Evolutionary conservation across 345 rosid genomes (phyloP).

Genomic region (Pugionium dolabratum): DNA sequence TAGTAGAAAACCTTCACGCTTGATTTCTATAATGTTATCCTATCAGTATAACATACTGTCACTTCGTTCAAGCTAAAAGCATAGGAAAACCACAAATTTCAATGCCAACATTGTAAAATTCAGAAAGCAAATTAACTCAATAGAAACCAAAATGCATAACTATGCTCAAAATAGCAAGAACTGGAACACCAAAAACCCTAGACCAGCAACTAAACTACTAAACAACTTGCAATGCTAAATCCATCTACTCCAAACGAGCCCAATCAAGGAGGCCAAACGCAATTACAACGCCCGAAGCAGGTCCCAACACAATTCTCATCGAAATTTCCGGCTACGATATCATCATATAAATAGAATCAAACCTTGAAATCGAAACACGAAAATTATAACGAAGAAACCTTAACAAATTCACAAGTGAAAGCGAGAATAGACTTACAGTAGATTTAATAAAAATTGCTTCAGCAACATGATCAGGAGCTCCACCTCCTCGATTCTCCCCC

Average conservation of each 20-base stretch:
- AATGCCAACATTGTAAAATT: conserved; percentile 6
- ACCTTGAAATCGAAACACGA: conserved; percentile 12
- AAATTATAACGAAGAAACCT: not conserved
- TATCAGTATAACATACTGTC: conserved; percentile 15
- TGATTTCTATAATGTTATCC: conserved; percentile 11
- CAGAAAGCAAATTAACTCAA: conserved; percentile 3
- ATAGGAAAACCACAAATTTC: not conserved
- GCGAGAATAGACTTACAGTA: conserved; percentile 49
- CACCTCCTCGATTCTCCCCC: conserved; percentile 41
- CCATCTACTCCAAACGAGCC: conserved; percentile 13
- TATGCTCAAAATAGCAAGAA: conserved; percentile 24
- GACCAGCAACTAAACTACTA: conserved; percentile 24
- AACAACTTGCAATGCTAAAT: conserved; percentile 33
- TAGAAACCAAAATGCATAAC: not conserved
- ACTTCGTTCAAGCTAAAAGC: conserved; percentile 16
- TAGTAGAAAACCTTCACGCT: conserved; percentile 10
- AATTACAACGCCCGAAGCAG: conserved; percentile 24
- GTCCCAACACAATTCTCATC: conserved; percentile 40
- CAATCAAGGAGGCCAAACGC: conserved; percentile 1
- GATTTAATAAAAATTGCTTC: conserved; percentile 66
- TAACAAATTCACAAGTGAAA: not conserved
- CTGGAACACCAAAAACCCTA: conserved; percentile 25
- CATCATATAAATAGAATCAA: not conserved
- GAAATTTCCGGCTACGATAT: not conserved
- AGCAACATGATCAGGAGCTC: conserved; percentile 51